phyloP scores from a whole-genome alignment of 2,329 filamentous ascomycete species.

The Apiospora koreana region DNA sequence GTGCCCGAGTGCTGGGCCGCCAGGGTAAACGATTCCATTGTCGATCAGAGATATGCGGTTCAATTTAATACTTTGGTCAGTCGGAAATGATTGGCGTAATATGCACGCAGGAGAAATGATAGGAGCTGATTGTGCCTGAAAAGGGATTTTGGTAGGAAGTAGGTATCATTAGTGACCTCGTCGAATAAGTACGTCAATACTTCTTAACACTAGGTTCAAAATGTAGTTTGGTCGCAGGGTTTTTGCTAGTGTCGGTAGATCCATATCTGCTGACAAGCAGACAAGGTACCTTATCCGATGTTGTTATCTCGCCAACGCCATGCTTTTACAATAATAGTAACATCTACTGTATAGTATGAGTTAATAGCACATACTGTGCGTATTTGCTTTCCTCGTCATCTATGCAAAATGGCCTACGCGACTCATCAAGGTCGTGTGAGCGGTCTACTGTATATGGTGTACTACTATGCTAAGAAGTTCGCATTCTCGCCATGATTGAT shows the following conservation, averaged over 20 bases:
- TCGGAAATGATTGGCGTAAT: background rate
- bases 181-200: background rate
- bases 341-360: background rate
- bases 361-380: background rate
- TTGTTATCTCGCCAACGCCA: background rate
- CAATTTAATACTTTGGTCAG: too few species aligned
- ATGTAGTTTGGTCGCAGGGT: background rate
- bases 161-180: too few species aligned
- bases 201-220: too few species aligned
- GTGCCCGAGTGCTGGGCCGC: slow-evolving; percentile 36
- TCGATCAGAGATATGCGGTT: background rate
- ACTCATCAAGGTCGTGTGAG: background rate
- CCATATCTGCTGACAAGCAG: background rate
- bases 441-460: background rate
- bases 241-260: background rate
- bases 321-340: background rate
- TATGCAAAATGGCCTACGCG: background rate
- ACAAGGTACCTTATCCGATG: background rate
- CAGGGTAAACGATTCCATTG: slow-evolving; percentile 37
- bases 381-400: too few species aligned
- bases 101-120: background rate
- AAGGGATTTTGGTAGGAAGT: background rate
- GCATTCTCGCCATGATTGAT: too few species aligned
- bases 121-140: background rate
- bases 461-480: background rate